These are phyloP conservation scores for Diaporthe velutina DNA, from an alignment of 2,329 filamentous ascomycete species.

Conservation along the genomic window DNA sequence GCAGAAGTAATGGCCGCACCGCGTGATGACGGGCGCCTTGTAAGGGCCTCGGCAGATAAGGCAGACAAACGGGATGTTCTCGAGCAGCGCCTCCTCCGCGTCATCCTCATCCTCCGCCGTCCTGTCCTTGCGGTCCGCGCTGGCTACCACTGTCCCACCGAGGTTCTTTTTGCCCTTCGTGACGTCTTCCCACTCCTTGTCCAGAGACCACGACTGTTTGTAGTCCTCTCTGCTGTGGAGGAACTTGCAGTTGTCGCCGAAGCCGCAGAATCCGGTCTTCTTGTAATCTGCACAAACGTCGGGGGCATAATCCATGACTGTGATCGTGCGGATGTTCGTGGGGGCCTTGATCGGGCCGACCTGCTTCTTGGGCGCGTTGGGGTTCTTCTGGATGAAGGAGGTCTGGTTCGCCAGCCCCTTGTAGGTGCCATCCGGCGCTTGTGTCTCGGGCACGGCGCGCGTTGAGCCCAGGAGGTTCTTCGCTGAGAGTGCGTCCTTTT, in stretches of 20 bases:
- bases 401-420: constrained; percentile 80
- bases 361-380: constrained; percentile 75
- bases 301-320: constrained; percentile 89
- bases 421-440: constrained; percentile 75
- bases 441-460: constrained; percentile 52
- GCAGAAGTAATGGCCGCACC: constrained; percentile 97
- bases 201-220: constrained; percentile 95
- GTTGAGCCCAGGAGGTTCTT: constrained; percentile 73
- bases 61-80: constrained; percentile 90
- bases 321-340: constrained; percentile 91
- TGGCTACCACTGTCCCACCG: constrained; percentile 72
- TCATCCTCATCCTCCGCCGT: constrained; percentile 53
- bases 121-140: constrained; percentile 62
- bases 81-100: constrained; percentile 78
- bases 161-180: constrained; percentile 77
- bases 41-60: constrained; percentile 87
- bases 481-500: constrained; percentile 58
- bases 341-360: constrained; percentile 91
- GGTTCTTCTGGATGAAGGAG: constrained; percentile 84
- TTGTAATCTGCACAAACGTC: constrained; percentile 90
- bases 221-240: constrained; percentile 82
- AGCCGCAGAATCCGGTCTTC: constrained; percentile 70
- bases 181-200: constrained; percentile 91
- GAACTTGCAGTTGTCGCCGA: constrained; percentile 85
- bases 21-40: constrained; percentile 84